Evolutionary conservation across 768 basidiomycete genomes (phyloP), one percentile per base, ranked within the genome.

Genomic region (Lactarius quietus): DNA sequence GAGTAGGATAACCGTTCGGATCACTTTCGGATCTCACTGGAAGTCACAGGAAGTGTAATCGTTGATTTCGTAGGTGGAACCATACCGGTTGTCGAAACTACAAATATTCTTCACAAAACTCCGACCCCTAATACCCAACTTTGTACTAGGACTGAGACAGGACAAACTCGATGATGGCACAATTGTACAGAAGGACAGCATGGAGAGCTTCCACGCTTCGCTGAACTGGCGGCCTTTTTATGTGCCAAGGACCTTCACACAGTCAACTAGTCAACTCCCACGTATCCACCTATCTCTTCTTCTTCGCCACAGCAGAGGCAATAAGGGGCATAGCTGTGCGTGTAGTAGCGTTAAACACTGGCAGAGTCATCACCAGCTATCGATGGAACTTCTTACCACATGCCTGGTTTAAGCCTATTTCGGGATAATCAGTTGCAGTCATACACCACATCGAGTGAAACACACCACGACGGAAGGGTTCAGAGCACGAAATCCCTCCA

Each of bases 291-390:
- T 35, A 57, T 57, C n/a, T 33, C 5, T 23, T 35, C 55, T n/a
- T 56, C 55, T 15, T 36, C 33, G 6, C 35, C 55, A 38, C 55
- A 57, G 23, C 55, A 57, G 35, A 57, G n/a, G 55, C 55, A 57
- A 20, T 26, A 26, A 15, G 35, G 12, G 35, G 14, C 9, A 15
- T 12, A 23, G 35, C 55, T 38, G 14, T 36, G 55, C 3, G 6
- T 33, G 55, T 23, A 17, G 36, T 3, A 14, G 23, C n/a, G n/a
- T n/a, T 14, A 6, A 15, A n/a, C n/a, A n/a, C n/a, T n/a, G n/a
- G 20, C n/a, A 36, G 33, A n/a, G 20, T 26, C n/a, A 10, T 10
- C 35, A 6, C 8, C 8, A 48, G n/a, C 45, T 14, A 5, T 38
- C n/a, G 36, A 35, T 26, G 23, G n/a, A 12, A 14, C 10, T 10